These are phyloP conservation scores for Pyrenophora seminiperda DNA, from an alignment of 2,329 filamentous ascomycete genomes.

Conservation along the genomic window DNA sequence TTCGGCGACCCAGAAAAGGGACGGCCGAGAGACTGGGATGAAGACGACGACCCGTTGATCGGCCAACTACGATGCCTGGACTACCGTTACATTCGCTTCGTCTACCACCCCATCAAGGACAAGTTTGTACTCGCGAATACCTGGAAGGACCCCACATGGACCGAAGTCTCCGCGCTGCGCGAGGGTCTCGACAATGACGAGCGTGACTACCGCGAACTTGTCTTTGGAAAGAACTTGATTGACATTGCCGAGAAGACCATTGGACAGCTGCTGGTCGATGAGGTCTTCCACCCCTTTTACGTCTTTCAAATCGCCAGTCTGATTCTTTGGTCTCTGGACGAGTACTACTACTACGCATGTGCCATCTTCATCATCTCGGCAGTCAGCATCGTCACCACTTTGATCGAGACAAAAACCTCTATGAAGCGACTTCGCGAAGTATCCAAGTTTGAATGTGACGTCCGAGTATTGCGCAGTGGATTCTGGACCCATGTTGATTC, in stretches of 20 bases:
- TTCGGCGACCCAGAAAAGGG: conserved; percentile 72
- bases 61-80: conserved; percentile 77
- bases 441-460: conserved; percentile 92
- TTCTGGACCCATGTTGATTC: conserved; percentile 94
- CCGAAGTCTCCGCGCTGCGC: conserved; percentile 73
- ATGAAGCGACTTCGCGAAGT: conserved; percentile 91
- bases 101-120: conserved; percentile 85
- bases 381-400: conserved; percentile 85
- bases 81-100: conserved; percentile 93
- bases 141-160: conserved; percentile 95
- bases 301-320: conserved; percentile 97
- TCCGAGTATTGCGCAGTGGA: conserved; percentile 88
- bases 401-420: conserved; percentile 89
- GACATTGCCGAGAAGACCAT: conserved; percentile 90
- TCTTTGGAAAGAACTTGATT: conserved; percentile 90
- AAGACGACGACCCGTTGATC: conserved; percentile 76
- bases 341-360: conserved; percentile 96
- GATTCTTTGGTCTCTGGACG: conserved; percentile 89
- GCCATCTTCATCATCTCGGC: conserved; percentile 96
- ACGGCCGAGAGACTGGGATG: conserved; percentile 70
- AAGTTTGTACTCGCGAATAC: conserved; percentile 84
- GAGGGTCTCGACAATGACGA: conserved; percentile 86
- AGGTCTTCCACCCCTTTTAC: conserved; percentile 98
- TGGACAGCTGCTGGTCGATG: conserved; percentile 82
- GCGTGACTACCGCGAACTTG: conserved; percentile 77